Evolutionary conservation across 164 flowering plant genomes (phyloP).

Genomic region (Amborella trichopoda): DNA sequence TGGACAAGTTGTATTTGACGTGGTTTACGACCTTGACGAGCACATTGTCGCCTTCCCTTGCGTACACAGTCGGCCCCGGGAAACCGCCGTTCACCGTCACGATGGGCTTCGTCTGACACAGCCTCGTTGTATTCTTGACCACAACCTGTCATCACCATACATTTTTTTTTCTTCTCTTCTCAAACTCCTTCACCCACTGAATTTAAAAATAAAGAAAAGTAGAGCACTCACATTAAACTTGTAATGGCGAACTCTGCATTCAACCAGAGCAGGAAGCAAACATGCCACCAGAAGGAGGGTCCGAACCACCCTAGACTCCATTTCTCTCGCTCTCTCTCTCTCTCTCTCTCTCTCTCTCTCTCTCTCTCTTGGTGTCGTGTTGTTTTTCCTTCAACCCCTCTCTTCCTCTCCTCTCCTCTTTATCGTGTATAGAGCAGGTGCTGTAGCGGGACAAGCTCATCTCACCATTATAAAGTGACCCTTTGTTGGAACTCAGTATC

Average conservation of each 20-base stretch:
- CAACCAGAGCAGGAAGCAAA: constrained; percentile 25
- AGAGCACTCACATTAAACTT: constrained; percentile 57
- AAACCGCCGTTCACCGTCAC: constrained; percentile 38
- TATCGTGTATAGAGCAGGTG: constrained; percentile 4
- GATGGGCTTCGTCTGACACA: constrained; percentile 35
- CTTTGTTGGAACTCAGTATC: too few relatives aligned
- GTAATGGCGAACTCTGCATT: constrained; percentile 48
- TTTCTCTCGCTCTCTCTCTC: constrained; percentile 3
- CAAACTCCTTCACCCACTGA: too few relatives aligned
- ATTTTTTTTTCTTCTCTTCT: too few relatives aligned
- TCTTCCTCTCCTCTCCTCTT: not conserved
- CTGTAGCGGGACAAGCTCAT: too few relatives aligned
- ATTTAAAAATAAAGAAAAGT: too few relatives aligned
- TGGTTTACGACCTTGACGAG: constrained; percentile 38
- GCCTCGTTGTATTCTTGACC: constrained; percentile 23
- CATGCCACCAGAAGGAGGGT: constrained; percentile 14
- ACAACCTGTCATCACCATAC: constrained; percentile 31
- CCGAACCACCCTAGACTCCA: constrained; percentile 18
- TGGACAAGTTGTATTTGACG: constrained; percentile 33
- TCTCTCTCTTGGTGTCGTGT: not conserved
- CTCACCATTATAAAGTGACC: constrained; percentile 17
- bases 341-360: constrained; percentile 2
- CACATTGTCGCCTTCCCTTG: constrained; percentile 38
- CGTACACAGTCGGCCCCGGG: constrained; percentile 43
- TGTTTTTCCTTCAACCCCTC: not conserved